Conservation (phyloP, 2,329 filamentous ascomycete species). For the Aureobasidium sp. region DNA sequence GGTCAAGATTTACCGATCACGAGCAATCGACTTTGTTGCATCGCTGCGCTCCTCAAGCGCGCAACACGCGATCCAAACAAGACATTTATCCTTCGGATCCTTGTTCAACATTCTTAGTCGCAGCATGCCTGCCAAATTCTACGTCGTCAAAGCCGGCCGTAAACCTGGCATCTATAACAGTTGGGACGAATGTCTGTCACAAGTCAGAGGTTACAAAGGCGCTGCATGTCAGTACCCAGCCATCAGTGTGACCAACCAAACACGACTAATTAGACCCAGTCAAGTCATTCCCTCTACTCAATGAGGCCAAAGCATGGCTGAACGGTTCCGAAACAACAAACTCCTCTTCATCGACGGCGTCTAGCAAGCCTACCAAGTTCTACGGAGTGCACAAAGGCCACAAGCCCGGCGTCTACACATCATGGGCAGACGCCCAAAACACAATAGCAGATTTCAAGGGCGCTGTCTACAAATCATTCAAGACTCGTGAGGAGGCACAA, state of each 20-base stretch:
- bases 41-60: neutral
- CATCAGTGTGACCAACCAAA: neutral
- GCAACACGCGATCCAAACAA: neutral
- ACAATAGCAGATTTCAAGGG: slow-evolving; percentile 68
- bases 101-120: slow-evolving; percentile 33
- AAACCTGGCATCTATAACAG: slow-evolving; percentile 55
- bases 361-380: slow-evolving; percentile 37
- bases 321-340: slow-evolving; percentile 39
- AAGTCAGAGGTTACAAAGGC: slow-evolving; percentile 52
- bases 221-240: slow-evolving; percentile 26
- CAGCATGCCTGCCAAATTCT: slow-evolving; percentile 44
- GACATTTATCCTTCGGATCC: neutral
- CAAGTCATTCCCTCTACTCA: slow-evolving; percentile 65
- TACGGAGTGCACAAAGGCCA: slow-evolving; percentile 53
- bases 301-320: slow-evolving; percentile 73
- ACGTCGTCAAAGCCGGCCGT: slow-evolving; percentile 54
- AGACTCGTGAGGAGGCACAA: slow-evolving; percentile 58
- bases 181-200: slow-evolving; percentile 54
- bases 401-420: slow-evolving; percentile 53
- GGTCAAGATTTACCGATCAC: neutral
- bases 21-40: neutral
- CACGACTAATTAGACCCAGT: slow-evolving; percentile 40
- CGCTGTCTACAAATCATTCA: slow-evolving; percentile 45
- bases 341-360: slow-evolving; percentile 22
- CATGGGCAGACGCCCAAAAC: slow-evolving; percentile 61